Base-by-base conservation (phyloP, 768 basidiomycete genomes). In the Suillus luteus region DNA sequence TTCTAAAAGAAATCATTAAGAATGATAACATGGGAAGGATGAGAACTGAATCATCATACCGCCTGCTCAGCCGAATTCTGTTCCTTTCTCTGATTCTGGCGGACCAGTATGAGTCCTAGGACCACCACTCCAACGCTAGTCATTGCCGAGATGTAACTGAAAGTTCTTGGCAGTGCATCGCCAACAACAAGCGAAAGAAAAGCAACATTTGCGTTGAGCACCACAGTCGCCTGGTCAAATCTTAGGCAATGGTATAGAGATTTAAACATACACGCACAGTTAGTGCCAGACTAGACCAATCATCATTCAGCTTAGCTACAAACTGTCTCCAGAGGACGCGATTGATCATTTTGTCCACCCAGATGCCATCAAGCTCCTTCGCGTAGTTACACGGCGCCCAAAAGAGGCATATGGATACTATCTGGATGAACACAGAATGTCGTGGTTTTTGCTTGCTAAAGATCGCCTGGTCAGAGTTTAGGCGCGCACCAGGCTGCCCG, bases 121-220 rank as follows among this genome's bases (percentile, higher is more conserved):
- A 80, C 60, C 58, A 78, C 72, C 44, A 73, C 72, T 1, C 72
- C 75, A 41, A 81, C 63, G 59, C 71, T 76, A n/a, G 74, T 67
- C 8, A 79, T 49, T 6, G 74, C 74, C 0, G 80, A 82, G 12
- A 78, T 61, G 55, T 78, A 81, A 64, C 74, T 76, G 19, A 76
- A 68, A 14, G 79, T 74, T 55, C 78, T 78, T 0, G 74, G 70
- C 0, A 69, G 41, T 41, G 62, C 61, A 58, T 69, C 40, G 12
- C 37, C 60, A 5, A 10, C n/a, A 10, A 44, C 27, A 35, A 86
- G 83, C 6, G 82, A 79, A 14, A 86, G 70, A 67, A 85, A 84
- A 0, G 80, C 80, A 1, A 87, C 81, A 60, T 85, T 84, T 2
- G 82, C 82, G 27, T 80, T 80, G 11, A 86, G 70, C 37, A 86